phyloP scores from a whole-genome alignment of 805 yeast genomes.

The Schwanniomyces pseudopolymorphus region DNA sequence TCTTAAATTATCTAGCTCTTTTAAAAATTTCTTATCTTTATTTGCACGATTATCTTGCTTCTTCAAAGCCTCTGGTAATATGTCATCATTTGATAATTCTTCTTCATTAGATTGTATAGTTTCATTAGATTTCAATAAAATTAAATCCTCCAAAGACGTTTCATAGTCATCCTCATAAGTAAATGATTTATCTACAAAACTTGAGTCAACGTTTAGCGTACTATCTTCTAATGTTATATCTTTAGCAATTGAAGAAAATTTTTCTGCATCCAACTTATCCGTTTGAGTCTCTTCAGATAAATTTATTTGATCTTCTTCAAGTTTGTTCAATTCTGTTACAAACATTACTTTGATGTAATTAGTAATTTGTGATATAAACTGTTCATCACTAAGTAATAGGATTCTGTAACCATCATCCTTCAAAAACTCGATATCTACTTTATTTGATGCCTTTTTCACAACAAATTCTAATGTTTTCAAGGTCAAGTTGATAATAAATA shows the following conservation, averaged over 20 bases:
- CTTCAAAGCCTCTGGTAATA: not conserved
- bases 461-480: slow-evolving; percentile 23
- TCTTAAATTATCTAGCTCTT: slow-evolving; percentile 24
- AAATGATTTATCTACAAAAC: slow-evolving; percentile 11
- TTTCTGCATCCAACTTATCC: not conserved
- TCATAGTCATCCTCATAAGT: slow-evolving; percentile 13
- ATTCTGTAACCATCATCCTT: slow-evolving; percentile 32
- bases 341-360: slow-evolving; percentile 23
- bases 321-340: slow-evolving; percentile 4
- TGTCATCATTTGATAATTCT: slow-evolving; percentile 8
- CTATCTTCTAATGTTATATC: slow-evolving; percentile 14
- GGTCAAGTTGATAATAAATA: slow-evolving; percentile 31
- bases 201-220: slow-evolving; percentile 9
- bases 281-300: not conserved
- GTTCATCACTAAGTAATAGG: slow-evolving; percentile 25
- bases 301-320: not conserved
- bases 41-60: not conserved
- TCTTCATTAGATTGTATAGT: slow-evolving; percentile 18
- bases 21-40: slow-evolving; percentile 17
- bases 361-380: slow-evolving; percentile 23
- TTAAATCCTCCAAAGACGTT: slow-evolving; percentile 14
- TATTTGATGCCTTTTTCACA: slow-evolving; percentile 13
- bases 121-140: slow-evolving; percentile 21
- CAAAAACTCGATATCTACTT: slow-evolving; percentile 21
- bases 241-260: slow-evolving; percentile 1